Conservation (phyloP, 2,329 filamentous ascomycete species). For the Beauveria sp. region DNA sequence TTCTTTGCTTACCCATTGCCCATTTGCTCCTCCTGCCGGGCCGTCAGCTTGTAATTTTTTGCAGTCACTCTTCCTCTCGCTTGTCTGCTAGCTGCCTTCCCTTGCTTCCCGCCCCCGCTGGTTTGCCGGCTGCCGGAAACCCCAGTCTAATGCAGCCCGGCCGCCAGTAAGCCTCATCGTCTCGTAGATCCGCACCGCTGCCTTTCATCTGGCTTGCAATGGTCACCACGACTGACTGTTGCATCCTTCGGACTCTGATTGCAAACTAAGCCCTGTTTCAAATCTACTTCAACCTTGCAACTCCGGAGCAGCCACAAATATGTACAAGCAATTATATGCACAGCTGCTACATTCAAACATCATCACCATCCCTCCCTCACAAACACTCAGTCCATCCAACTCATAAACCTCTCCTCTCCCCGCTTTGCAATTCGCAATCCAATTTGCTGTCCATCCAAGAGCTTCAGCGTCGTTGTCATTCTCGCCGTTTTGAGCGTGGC, state of each 20-base stretch:
- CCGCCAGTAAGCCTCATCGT: too few relatives aligned
- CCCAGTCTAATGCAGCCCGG: neutral
- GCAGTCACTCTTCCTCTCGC: too few relatives aligned
- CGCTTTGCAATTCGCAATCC: conserved; percentile 61
- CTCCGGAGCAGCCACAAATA: too few relatives aligned
- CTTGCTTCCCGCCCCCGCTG: neutral
- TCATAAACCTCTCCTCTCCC: conserved; percentile 59
- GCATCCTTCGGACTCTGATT: too few relatives aligned
- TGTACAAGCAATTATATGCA: too few relatives aligned
- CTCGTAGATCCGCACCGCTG: too few relatives aligned
- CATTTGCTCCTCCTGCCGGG: neutral
- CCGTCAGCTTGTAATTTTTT: too few relatives aligned
- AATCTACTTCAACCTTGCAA: too few relatives aligned
- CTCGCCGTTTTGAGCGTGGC: conserved; percentile 46
- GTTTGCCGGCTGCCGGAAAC: neutral
- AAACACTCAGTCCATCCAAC: neutral
- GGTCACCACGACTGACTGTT: too few relatives aligned
- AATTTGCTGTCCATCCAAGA: conserved; percentile 52
- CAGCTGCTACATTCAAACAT: neutral
- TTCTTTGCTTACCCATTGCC: neutral
- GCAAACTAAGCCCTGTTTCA: too few relatives aligned
- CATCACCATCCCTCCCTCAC: neutral
- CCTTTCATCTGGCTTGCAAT: too few relatives aligned
- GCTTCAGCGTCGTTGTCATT: conserved; percentile 64
- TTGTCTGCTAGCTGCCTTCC: too few relatives aligned